These are phyloP conservation scores for Pelargonium citronellum DNA, from an alignment of 441 rosid genomes.

Conservation along the genomic window DNA sequence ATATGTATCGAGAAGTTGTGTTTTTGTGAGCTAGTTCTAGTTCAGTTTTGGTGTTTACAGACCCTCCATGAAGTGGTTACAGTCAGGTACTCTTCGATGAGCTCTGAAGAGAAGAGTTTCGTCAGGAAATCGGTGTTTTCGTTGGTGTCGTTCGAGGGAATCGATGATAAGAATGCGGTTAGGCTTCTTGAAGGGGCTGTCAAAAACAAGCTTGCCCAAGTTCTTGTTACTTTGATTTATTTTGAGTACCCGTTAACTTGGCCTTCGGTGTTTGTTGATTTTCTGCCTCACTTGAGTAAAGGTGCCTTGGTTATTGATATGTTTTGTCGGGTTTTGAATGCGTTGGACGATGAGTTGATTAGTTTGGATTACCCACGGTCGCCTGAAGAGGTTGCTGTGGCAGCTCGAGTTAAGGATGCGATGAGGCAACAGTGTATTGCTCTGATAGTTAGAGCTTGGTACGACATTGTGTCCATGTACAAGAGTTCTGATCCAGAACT, in stretches of 20 bases:
- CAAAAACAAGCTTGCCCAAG: constrained; percentile 90
- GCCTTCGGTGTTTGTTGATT: constrained; percentile 73
- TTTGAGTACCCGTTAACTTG: constrained; percentile 77
- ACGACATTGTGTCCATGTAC: constrained; percentile 57
- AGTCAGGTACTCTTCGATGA: constrained; percentile 38
- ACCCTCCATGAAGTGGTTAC: constrained; percentile 64
- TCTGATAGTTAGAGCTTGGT: constrained; percentile 83
- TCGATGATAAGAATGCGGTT: constrained; percentile 39
- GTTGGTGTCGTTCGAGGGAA: constrained; percentile 50
- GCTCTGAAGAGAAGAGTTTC: constrained; percentile 50
- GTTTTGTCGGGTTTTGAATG: constrained; percentile 86
- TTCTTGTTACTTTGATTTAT: constrained; percentile 72
- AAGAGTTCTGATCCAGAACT: constrained; percentile 63
- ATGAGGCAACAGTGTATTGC: constrained; percentile 88
- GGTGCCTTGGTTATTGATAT: constrained; percentile 71
- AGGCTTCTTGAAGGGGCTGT: constrained; percentile 62
- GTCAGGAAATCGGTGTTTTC: constrained; percentile 64
- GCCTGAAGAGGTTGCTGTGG: constrained; percentile 51
- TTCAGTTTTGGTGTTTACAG: constrained; percentile 95
- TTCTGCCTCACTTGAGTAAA: constrained; percentile 51
- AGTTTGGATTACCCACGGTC: constrained; percentile 70
- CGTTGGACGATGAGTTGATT: constrained; percentile 78
- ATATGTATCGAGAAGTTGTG: constrained; percentile 71
- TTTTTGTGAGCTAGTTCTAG: constrained; percentile 54
- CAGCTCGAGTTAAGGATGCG: constrained; percentile 75